Evolutionary conservation across 805 yeast species (phyloP), one percentile per base, ranked within the genome.

Genomic region (Lachancea sp.): DNA sequence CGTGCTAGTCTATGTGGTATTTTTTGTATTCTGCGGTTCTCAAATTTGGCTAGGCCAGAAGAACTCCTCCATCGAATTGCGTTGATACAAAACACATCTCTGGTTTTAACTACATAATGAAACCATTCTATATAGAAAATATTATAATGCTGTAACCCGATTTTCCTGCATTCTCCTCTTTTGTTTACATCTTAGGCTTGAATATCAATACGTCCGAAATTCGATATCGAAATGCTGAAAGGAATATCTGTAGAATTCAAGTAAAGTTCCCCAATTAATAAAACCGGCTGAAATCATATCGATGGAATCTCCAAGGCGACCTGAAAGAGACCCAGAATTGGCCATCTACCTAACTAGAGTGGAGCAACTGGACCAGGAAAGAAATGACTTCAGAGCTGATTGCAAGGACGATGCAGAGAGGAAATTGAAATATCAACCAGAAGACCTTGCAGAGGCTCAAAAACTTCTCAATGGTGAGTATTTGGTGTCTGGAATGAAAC

Each of bases 11-110:
- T 90, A 90, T 61, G 64, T 78, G 42, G 72, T 69, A 23, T 87
- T 88, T 72, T 83, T 92, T 54, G 67, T 81, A 23, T 90, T 89
- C 66, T 90, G 97, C 63, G 97, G 97, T 3, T 78, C 78, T 51
- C 97, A 90, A 64, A 76, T 87, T 16, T 65, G 73, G 49, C 52
- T 80, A 51, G 69, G 79, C 56, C 75, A 70, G 51, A 79, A 80
- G 59, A 80, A 80, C 55, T 71, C 74, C 39, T 69, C 87, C 48
- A 83, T 87, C 49, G 80, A 74, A 40, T 56, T 80, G 33, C 61
- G 60, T 48, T 61, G 45, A 41, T 12, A 20, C 12, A 12, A 6
- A 17, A 29, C 13, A 12, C 16, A 6, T 12, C 6, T 7, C 16
- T 8, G 30, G 24, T n/a, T n/a, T n/a, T n/a, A n/a, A n/a, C n/a